These are phyloP conservation scores for Ascochyta viciae-villosae DNA, from an alignment of 2,329 filamentous ascomycete genomes.

Conservation along the genomic window DNA sequence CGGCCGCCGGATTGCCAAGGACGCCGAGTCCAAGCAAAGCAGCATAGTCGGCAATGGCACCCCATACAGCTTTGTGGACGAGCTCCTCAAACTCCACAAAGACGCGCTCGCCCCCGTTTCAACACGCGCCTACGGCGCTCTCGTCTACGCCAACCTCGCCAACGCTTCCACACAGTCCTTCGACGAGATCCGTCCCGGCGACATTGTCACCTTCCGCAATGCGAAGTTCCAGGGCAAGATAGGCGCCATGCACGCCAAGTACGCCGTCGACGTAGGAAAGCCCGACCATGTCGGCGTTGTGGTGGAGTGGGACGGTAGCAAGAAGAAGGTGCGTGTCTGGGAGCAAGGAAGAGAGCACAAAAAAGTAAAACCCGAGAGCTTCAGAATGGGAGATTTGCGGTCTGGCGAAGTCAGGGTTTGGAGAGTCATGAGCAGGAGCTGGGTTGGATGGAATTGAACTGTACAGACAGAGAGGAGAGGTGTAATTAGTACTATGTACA, in stretches of 20 bases:
- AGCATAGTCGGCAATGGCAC: constrained; percentile 84
- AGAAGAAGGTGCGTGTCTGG: constrained; percentile 96
- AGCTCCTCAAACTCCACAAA: constrained; percentile 76
- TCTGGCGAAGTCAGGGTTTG: constrained; percentile 97
- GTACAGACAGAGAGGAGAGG: not conserved
- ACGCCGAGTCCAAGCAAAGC: constrained; percentile 75
- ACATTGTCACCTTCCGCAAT: constrained; percentile 92
- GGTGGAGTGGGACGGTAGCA: constrained; percentile 96
- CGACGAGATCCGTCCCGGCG: constrained; percentile 91
- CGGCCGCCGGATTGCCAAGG: constrained; percentile 77
- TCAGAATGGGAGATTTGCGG: constrained; percentile 87
- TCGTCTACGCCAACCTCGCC: constrained; percentile 93
- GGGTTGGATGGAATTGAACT: constrained; percentile 78
- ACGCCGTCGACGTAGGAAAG: constrained; percentile 85
- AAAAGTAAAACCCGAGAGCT: constrained; percentile 94
- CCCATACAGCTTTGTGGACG: constrained; percentile 76
- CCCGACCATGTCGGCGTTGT: constrained; percentile 89
- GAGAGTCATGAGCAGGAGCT: constrained; percentile 89
- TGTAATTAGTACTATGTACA: not conserved
- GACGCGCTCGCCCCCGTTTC: constrained; percentile 83
- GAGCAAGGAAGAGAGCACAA: constrained; percentile 93
- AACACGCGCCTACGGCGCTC: constrained; percentile 86
- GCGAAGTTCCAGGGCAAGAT: constrained; percentile 95
- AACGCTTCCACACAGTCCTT: constrained; percentile 90
- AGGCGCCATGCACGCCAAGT: constrained; percentile 94